Evolutionary conservation across 768 basidiomycete species (phyloP).

Genomic region (Leucosporidium creatinivorum): DNA sequence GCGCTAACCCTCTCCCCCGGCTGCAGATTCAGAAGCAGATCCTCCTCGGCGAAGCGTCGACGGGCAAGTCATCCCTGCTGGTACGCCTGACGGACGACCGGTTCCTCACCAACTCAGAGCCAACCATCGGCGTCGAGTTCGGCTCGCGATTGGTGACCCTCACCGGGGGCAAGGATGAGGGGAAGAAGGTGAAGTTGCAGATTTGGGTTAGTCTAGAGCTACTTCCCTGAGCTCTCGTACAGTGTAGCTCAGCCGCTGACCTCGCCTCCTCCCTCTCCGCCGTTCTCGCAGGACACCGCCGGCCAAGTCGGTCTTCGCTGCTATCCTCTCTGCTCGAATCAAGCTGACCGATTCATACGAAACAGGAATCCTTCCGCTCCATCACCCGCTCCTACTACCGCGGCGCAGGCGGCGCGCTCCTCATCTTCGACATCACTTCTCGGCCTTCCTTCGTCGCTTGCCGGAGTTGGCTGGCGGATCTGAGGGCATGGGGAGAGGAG

Average conservation of each 20-base stretch:
- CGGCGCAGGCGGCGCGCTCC: constrained; percentile 57
- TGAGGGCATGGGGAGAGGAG: constrained; percentile 80
- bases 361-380: constrained; percentile 30
- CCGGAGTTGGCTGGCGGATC: constrained; percentile 83
- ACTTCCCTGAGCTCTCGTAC: no score
- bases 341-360: no score
- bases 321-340: background rate
- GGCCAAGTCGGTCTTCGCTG: constrained; percentile 86
- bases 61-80: constrained; percentile 23
- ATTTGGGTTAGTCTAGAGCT: background rate
- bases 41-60: constrained; percentile 27
- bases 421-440: constrained; percentile 45
- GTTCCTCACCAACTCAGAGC: constrained; percentile 25
- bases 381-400: constrained; percentile 63
- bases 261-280: background rate
- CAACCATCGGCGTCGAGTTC: constrained; percentile 87
- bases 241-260: no score
- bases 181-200: constrained; percentile 41
- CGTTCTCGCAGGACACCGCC: constrained; percentile 64
- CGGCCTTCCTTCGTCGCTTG: constrained; percentile 79
- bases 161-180: constrained; percentile 38
- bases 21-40: constrained; percentile 33
- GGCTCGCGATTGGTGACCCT: constrained; percentile 82
- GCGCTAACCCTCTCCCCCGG: background rate
- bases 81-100: constrained; percentile 29